Percentiles rank a stretch among this genome's conserved stretches.
These are phyloP conservation scores for Senecio squalidus DNA, from an alignment of 140 eudicot genomes.

Conservation along the genomic window DNA sequence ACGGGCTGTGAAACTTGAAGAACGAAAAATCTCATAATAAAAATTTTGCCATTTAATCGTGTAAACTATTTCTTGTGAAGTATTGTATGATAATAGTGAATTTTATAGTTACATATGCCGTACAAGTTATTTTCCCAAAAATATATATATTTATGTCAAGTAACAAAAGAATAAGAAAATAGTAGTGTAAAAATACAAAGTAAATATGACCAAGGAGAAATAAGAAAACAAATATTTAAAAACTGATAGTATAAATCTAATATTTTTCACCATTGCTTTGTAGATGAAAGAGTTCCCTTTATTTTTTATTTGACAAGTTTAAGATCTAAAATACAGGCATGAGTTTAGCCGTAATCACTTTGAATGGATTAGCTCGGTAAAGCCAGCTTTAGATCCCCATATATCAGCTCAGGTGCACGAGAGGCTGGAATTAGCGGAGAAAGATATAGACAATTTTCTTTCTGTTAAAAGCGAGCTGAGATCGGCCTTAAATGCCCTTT, in stretches of 20 bases:
- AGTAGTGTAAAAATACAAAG: neutral
- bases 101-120: neutral
- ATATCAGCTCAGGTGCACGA: slow-evolving; percentile 44
- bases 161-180: neutral
- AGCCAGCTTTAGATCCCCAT: slow-evolving; percentile 63
- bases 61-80: neutral
- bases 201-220: neutral
- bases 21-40: no score
- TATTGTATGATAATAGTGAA: neutral
- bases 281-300: slow-evolving; percentile 7
- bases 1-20: slow-evolving; percentile 7
- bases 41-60: no score
- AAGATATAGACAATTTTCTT: slow-evolving; percentile 47
- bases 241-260: no score
- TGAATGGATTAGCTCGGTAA: slow-evolving; percentile 64
- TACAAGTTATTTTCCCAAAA: neutral
- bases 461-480: slow-evolving; percentile 63
- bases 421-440: slow-evolving; percentile 30
- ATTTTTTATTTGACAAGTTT: neutral
- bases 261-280: neutral
- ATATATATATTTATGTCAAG: neutral
- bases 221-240: no score
- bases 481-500: slow-evolving; percentile 56
- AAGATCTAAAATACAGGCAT: slow-evolving; percentile 39
- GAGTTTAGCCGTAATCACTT: slow-evolving; percentile 74